Base-by-base conservation (phyloP, 179 eudicot genomes). In the Nepenthes alata region DNA sequence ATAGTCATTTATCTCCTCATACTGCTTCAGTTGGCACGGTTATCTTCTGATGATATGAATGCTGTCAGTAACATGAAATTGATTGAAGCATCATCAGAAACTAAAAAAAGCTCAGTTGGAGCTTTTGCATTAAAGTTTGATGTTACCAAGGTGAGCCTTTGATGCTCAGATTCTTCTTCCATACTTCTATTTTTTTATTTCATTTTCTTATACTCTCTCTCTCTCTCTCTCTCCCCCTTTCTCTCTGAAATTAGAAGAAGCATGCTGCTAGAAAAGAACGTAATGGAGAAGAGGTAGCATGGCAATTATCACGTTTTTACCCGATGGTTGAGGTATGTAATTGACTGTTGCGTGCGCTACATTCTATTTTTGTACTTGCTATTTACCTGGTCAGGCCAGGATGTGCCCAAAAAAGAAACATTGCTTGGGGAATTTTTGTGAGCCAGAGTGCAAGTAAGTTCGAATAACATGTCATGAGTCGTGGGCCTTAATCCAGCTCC, bases 271-370 rank as follows among this genome's bases (percentile, higher is more conserved):
- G 98, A 76, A 91, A 91, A 76, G 96, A 86, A 39, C 95, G 96
- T 52, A 57, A 64, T 71, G 96, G 84, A 37, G 93, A 84, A 81
- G 96, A 86, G 77, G 64, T 67, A 53, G 50, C 70, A 41, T 91
- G 96, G 96, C 95, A 89, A 57, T 73, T 89, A 66, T 86, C 86
- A 53, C 96, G 98, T 51, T 89, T 93, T 72, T 93, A 89, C 69
- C 98, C 98, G 65, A 73, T 89, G 74, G 68, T 93, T 64, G 98
- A 93, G 93, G 98, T 93, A 74, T 16, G 69, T 51, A 15, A 35
- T 54, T 0, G 45, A 38, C 6, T 55, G 35, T 53, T 41, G 45
- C 8, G 5, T 41, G 5, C 8, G 45, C 45, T 41, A 7, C 45
- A 4, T 41, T 41, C 6, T 7, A 41, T 41, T 4, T 41, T 41